Conservation (phyloP, 164 flowering plant species). For the Magnolia kwangsiensis region DNA sequence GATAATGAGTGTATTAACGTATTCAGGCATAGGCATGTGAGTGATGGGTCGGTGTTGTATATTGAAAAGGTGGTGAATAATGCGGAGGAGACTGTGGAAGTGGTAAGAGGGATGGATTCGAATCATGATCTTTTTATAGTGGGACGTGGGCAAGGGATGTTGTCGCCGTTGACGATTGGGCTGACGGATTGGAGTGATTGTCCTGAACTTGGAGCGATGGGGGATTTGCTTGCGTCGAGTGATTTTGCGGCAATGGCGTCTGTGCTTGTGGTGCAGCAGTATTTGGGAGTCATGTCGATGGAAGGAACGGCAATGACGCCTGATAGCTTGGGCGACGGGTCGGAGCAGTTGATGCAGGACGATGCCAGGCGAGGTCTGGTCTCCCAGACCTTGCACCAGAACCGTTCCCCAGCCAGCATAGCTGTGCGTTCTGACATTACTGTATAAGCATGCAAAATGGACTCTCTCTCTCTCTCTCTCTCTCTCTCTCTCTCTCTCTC, state of each 20-base stretch:
- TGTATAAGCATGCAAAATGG: no score
- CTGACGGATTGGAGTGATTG: not conserved
- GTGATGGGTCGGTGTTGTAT: not conserved
- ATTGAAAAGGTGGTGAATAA: constrained; percentile 1
- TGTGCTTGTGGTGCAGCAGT: not conserved
- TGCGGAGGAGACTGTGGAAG: constrained; percentile 6
- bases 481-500: no score
- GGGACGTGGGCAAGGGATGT: not conserved
- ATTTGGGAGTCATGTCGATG: not conserved
- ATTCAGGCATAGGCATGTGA: not conserved
- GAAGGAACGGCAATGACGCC: constrained; percentile 2
- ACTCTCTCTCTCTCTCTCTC: no score
- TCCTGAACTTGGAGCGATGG: not conserved
- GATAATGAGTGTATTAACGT: not conserved
- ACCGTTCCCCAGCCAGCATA: no score
- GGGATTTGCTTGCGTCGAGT: not conserved
- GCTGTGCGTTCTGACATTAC: no score
- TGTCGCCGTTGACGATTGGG: not conserved
- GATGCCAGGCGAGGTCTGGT: no score
- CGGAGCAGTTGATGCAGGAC: not conserved
- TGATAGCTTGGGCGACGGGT: constrained; percentile 1
- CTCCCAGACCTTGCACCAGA: no score
- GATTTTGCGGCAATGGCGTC: not conserved
- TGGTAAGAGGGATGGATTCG: not conserved
- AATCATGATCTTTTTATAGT: constrained; percentile 1